Base-by-base conservation (phyloP, 805 yeast species). In the Pichia pseudocactophila region DNA sequence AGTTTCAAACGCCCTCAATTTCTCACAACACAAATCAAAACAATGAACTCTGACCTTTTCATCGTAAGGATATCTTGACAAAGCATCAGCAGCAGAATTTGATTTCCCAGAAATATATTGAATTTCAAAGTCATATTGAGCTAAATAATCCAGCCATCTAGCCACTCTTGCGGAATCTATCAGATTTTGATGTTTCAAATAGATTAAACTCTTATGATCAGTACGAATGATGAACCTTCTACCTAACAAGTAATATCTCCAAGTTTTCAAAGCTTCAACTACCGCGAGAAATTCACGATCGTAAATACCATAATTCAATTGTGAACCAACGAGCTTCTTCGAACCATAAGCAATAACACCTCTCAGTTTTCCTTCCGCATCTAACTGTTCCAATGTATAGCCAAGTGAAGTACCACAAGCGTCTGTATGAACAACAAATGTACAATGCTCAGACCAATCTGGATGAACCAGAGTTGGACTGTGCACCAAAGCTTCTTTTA, bases 71-170 rank as follows among this genome's bases (percentile, higher is more conserved):
- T 39, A 32, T 19, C 37, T 11, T 16, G 38, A 27, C 12, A 39
- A n/a, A 8, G 44, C 44, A 13, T 44, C 47, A 4, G 41, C 40
- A 16, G 38, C 38, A 3, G 41, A 36, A 11, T 42, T 39, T 12
- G 18, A 12, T 12, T 22, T 15, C 7, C 45, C 40, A 15, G 9
- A 18, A 1, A 34, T 18, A 27, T 42, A 42, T 25, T 30, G 11
- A 12, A 40, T 37, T 2, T 33, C 33, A 13, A 44, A 40, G n/a
- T 41, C 44, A 31, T 22, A 44, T 16, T 37, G 30, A 4, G 30
- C 10, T 5, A 44, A 27, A 16, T 12, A 37, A 25, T 44, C 47
- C 30, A 44, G 19, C 44, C 42, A 44, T 33, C 41, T 22, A 6
- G 43, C 31, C 9, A 40, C 17, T 35, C 44, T 28, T 19, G 17